A percentile compares a stretch with the other conserved stretches of the same genome.
These are phyloP conservation scores for Phytopythium kandeliae DNA, from an alignment of 352 stramenopile species.

Conservation along the genomic window DNA sequence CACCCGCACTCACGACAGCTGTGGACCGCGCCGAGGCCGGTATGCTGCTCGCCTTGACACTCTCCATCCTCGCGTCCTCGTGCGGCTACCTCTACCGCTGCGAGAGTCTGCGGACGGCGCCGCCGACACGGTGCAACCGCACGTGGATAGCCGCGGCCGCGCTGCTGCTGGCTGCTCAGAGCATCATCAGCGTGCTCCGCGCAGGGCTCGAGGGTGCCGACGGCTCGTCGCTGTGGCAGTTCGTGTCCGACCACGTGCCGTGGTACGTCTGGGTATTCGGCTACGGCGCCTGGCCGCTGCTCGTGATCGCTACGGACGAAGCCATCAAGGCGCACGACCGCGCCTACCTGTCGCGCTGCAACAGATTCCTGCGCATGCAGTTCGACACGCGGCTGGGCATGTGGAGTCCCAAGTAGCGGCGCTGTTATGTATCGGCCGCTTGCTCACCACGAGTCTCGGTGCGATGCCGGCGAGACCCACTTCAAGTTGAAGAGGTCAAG, in stretches of 20 bases:
- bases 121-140: conserved; percentile 55
- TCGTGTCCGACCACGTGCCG: conserved; percentile 42
- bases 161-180: conserved; percentile 40
- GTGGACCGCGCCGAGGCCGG: conserved; percentile 69
- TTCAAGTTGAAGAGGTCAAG: not conserved
- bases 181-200: conserved; percentile 32
- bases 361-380: conserved; percentile 86
- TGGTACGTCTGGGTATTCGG: conserved; percentile 49
- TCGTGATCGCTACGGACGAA: conserved; percentile 60
- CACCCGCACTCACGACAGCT: conserved; percentile 37
- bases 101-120: conserved; percentile 62
- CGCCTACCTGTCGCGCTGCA: conserved; percentile 66
- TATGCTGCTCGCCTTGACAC: conserved; percentile 62
- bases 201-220: conserved; percentile 44
- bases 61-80: conserved; percentile 67
- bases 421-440: not conserved
- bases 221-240: conserved; percentile 42
- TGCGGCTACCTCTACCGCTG: conserved; percentile 72
- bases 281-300: conserved; percentile 53
- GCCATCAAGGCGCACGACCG: conserved; percentile 70
- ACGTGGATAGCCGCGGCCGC: conserved; percentile 46
- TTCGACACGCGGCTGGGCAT: conserved; percentile 86
- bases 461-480: not conserved
- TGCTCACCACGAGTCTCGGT: not conserved
- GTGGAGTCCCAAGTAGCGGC: conserved; percentile 75